Conservation (phyloP, 1,284 basidiomycete genomes). For the Meira nashicola region DNA sequence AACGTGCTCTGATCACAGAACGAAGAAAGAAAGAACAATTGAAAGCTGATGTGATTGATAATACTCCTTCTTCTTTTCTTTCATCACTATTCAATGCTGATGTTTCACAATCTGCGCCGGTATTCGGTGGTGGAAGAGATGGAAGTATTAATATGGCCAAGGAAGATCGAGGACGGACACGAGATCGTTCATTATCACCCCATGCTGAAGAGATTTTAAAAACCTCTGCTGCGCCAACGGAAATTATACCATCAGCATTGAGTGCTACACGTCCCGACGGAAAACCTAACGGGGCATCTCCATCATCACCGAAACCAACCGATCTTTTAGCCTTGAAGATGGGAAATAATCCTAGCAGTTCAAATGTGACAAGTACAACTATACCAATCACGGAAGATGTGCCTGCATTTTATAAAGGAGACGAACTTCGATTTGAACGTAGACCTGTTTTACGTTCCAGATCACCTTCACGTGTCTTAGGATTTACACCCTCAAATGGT, state of each 20-base stretch:
- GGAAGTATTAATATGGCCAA: background rate
- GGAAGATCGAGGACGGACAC: constrained; percentile 22
- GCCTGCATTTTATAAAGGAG: background rate
- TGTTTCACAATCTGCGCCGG: constrained; percentile 2
- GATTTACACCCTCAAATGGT: background rate
- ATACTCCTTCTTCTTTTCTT: background rate
- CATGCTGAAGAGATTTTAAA: background rate
- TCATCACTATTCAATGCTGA: too few species aligned
- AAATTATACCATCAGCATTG: background rate
- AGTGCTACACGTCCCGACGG: background rate
- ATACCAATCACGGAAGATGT: background rate
- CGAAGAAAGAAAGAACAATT: background rate
- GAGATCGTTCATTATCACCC: constrained; percentile 14
- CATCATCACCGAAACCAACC: background rate
- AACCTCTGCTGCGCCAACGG: background rate
- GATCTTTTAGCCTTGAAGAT: too few species aligned
- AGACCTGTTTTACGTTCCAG: constrained; percentile 36
- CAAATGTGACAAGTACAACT: background rate
- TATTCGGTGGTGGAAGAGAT: background rate
- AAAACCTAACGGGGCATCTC: background rate
- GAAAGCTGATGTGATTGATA: background rate
- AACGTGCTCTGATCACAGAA: constrained; percentile 2
- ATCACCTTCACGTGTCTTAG: constrained; percentile 19
- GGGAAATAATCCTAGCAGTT: background rate
- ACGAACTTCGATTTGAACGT: constrained; percentile 37